Conservation (phyloP, 768 basidiomycete species). For the Tricholoma terreum region DNA sequence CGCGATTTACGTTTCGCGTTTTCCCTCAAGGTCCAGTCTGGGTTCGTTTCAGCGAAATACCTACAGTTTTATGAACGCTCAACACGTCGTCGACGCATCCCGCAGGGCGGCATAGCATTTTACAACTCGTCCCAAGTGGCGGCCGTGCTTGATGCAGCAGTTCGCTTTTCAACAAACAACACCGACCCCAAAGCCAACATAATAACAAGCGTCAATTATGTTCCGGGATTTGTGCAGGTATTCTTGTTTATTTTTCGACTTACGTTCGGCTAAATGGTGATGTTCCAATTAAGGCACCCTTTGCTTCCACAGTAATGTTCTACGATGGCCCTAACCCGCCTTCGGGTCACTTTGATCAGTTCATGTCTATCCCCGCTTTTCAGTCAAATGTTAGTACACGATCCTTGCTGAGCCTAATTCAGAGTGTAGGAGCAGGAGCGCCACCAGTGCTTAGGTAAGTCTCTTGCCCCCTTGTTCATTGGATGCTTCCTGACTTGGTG, state of each 20-base stretch:
- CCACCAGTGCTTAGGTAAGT: conserved; percentile 26
- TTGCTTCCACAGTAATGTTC: conserved; percentile 41
- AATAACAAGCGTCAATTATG: conserved; percentile 43
- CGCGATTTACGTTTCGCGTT: conserved; percentile 51
- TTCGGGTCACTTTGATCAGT: conserved; percentile 48
- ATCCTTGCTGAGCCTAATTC: conserved; percentile 40
- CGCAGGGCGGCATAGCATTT: conserved; percentile 49
- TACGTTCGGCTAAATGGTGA: background rate
- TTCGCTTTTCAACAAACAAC: conserved; percentile 37
- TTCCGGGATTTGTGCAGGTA: conserved; percentile 31
- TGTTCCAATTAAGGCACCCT: background rate
- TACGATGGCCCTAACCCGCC: conserved; percentile 56
- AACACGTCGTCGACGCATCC: background rate
- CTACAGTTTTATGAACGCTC: background rate
- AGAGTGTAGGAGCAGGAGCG: conserved; percentile 31
- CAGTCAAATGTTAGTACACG: conserved; percentile 37
- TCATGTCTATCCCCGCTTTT: conserved; percentile 42
- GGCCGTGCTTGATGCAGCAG: conserved; percentile 33
- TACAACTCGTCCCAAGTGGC: conserved; percentile 21
- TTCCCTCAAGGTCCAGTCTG: conserved; percentile 57
- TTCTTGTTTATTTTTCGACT: background rate
- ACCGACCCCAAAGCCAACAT: conserved; percentile 51
- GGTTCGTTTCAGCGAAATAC: conserved; percentile 35
- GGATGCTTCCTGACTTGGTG: background rate
- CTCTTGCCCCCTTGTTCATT: background rate